Evolutionary conservation across 1,284 basidiomycete species (phyloP).

Genomic region (Trametes sp.): DNA sequence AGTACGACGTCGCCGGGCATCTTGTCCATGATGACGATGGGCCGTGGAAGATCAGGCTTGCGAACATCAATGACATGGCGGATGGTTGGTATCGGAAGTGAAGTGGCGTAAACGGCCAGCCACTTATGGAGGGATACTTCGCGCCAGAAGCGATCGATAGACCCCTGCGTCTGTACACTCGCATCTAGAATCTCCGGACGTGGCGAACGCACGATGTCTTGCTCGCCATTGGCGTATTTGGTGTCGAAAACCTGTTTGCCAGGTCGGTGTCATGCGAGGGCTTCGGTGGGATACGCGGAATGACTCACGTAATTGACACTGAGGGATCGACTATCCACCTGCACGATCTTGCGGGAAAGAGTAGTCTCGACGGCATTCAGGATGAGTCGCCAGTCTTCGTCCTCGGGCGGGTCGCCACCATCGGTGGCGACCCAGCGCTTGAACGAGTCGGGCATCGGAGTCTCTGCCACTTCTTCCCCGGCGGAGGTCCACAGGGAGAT

Average conservation of each 20-base stretch:
- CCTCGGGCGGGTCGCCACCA: neutral
- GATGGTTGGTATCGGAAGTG: neutral
- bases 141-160: neutral
- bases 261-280: neutral
- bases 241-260: conserved; percentile 5
- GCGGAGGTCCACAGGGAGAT: neutral
- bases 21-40: conserved; percentile 4
- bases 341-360: neutral
- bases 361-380: neutral
- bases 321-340: neutral
- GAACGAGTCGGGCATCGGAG: neutral
- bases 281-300: no score
- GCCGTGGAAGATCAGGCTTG: neutral
- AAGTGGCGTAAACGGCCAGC: neutral
- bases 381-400: neutral
- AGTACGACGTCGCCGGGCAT: neutral
- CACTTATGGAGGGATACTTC: neutral
- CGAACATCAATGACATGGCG: neutral
- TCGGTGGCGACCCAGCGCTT: neutral
- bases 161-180: neutral
- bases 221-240: neutral
- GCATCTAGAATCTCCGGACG: neutral
- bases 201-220: conserved; percentile 1
- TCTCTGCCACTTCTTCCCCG: neutral
- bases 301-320: neutral